These are phyloP conservation scores for Penicillium dipodomyicola DNA, from an alignment of 495 filamentous ascomycete species.

Conservation along the genomic window DNA sequence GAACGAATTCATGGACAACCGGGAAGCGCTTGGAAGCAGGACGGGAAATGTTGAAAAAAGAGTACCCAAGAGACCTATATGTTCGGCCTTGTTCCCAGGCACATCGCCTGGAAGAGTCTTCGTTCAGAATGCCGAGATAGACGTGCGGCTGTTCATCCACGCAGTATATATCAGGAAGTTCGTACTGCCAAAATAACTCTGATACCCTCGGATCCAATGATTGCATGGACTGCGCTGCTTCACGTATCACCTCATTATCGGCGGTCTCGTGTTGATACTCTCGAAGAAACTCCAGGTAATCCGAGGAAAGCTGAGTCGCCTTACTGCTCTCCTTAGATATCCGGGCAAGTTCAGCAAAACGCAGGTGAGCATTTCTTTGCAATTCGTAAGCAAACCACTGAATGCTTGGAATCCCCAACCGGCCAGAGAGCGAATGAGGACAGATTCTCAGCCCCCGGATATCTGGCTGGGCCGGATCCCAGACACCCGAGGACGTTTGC, in stretches of 20 bases:
- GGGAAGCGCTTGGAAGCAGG: conserved; percentile 16
- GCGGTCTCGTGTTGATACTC: conserved; percentile 36
- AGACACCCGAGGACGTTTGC: conserved; percentile 22
- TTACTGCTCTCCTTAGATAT: conserved; percentile 22
- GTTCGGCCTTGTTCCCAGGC: conserved; percentile 60
- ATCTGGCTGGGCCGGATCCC: conserved; percentile 15
- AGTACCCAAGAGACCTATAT: conserved; percentile 59
- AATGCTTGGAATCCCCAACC: conserved; percentile 37
- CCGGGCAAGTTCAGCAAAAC: conserved; percentile 34
- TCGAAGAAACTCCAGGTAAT: conserved; percentile 43
- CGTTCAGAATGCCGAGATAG: conserved; percentile 58
- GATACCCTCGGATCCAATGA: conserved; percentile 38
- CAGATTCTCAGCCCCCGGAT: conserved; percentile 41
- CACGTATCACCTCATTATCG: not conserved
- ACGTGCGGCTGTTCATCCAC: conserved; percentile 34
- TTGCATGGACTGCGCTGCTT: not conserved
- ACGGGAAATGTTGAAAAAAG: conserved; percentile 46
- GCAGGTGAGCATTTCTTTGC: conserved; percentile 19
- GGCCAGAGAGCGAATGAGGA: conserved; percentile 34
- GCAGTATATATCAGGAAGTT: conserved; percentile 17
- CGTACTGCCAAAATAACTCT: conserved; percentile 37
- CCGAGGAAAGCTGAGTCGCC: conserved; percentile 10
- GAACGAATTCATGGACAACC: conserved; percentile 47
- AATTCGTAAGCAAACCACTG: conserved; percentile 39
- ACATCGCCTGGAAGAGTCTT: conserved; percentile 57